These are phyloP conservation scores for Aspergillus transmontanensis DNA, from an alignment of 2,329 filamentous ascomycete species.

Conservation along the genomic window DNA sequence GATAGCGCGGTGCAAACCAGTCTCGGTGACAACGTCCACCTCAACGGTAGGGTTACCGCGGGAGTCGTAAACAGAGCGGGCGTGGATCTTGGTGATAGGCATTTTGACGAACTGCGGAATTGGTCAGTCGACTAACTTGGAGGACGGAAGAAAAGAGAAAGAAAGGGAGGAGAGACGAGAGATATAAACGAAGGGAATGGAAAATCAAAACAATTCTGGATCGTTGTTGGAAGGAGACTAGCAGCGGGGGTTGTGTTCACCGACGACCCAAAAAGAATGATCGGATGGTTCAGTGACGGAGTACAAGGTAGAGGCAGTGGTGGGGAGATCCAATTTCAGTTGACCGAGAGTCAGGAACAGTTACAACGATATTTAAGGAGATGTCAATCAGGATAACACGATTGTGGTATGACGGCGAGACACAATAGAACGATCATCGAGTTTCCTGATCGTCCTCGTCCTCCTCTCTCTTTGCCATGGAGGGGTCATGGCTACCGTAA, in stretches of 20 bases:
- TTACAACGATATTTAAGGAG: background rate
- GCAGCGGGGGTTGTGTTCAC: conserved; percentile 40
- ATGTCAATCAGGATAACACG: background rate
- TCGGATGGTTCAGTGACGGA: conserved; percentile 21
- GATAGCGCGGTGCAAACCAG: conserved; percentile 94
- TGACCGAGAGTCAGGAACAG: conserved; percentile 14
- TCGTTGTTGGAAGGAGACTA: conserved; percentile 31
- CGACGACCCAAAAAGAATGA: conserved; percentile 43
- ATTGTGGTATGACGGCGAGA: conserved; percentile 3
- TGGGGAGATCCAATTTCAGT: conserved; percentile 23
- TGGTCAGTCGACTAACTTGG: conserved; percentile 29
- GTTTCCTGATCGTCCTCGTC: background rate
- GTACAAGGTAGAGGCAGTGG: conserved; percentile 13
- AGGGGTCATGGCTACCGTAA: conserved; percentile 6
- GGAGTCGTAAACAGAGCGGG: conserved; percentile 97
- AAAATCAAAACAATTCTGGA: conserved; percentile 19
- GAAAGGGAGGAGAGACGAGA: conserved; percentile 16
- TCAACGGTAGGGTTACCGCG: conserved; percentile 98
- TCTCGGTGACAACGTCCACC: conserved; percentile 95
- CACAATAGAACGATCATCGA: background rate
- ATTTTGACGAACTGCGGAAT: conserved; percentile 59
- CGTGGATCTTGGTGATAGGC: conserved; percentile 88
- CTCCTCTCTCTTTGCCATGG: background rate
- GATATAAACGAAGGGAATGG: conserved; percentile 20
- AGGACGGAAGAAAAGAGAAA: conserved; percentile 21